Evolutionary conservation across 345 rosid species (phyloP).

Genomic region (Boechera stricta): DNA sequence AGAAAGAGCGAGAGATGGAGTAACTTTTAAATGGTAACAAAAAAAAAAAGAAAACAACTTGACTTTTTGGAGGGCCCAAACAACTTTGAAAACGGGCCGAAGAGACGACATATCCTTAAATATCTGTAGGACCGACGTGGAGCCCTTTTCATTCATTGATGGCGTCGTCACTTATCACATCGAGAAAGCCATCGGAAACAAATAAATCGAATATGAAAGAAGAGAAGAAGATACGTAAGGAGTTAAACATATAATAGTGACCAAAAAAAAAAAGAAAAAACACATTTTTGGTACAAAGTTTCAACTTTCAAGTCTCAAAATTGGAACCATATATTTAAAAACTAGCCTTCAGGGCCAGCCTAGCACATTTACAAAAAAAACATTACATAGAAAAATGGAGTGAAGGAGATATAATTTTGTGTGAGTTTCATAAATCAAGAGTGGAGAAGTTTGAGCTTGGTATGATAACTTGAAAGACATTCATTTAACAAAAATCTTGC

Average conservation of each 20-base stretch:
- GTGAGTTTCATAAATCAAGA: background rate
- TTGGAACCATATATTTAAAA: background rate
- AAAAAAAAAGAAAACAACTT: slow-evolving; percentile 11
- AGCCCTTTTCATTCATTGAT: slow-evolving; percentile 34
- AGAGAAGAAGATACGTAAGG: background rate
- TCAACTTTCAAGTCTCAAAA: background rate
- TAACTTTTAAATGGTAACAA: background rate
- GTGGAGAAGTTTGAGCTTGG: background rate
- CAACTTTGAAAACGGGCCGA: slow-evolving; percentile 34
- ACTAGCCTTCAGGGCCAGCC: background rate
- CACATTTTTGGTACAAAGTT: background rate
- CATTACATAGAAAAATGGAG: background rate
- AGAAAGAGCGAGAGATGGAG: slow-evolving; percentile 17
- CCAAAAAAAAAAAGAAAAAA: slow-evolving; percentile 4
- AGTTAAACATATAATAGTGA: background rate
- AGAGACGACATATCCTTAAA: slow-evolving; percentile 31
- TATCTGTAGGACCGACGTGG: slow-evolving; percentile 28
- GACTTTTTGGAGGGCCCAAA: slow-evolving; percentile 36
- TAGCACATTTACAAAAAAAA: background rate
- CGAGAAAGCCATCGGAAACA: background rate
- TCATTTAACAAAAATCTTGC: background rate
- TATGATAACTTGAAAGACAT: background rate
- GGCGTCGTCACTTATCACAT: slow-evolving; percentile 35
- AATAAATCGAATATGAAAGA: background rate
- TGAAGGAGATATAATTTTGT: background rate